Evolutionary conservation across 2,329 filamentous ascomycete genomes (phyloP).

Genomic region (Fusarium sp.): DNA sequence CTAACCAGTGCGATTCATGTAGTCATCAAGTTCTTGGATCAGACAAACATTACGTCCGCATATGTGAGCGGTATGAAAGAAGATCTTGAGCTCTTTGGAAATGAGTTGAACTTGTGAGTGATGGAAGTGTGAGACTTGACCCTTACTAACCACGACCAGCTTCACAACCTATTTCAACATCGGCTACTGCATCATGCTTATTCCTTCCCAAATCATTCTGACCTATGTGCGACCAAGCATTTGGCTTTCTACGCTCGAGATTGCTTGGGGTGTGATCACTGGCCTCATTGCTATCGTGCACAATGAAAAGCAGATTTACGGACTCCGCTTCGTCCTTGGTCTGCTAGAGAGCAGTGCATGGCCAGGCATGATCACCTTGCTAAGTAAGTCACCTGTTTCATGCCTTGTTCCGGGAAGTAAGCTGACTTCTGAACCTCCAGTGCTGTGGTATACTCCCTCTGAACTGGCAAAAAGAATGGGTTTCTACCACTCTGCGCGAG

Average conservation of each 20-base stretch:
- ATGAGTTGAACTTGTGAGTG: background rate
- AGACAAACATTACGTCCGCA: background rate
- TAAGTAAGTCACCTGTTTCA: background rate
- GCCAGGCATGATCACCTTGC: background rate
- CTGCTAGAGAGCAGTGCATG: background rate
- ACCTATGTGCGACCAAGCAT: background rate
- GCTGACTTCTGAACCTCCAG: background rate
- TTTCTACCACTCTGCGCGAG: background rate
- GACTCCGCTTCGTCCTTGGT: background rate
- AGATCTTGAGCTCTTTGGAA: background rate
- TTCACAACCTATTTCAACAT: background rate
- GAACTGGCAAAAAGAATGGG: background rate
- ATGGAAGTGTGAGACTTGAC: rapidly evolving
- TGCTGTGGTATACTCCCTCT: background rate
- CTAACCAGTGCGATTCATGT: background rate
- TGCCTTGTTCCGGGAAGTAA: rapidly evolving
- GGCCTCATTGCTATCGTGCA: background rate
- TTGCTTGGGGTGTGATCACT: background rate
- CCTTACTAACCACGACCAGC: background rate
- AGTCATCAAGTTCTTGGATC: background rate
- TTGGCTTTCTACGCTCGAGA: background rate
- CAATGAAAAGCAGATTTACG: background rate
- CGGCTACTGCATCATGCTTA: background rate
- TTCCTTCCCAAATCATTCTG: background rate
- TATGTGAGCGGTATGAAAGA: background rate